Evolutionary conservation across 768 basidiomycete species (phyloP).

Genomic region (Macrolepiota albuminosa): DNA sequence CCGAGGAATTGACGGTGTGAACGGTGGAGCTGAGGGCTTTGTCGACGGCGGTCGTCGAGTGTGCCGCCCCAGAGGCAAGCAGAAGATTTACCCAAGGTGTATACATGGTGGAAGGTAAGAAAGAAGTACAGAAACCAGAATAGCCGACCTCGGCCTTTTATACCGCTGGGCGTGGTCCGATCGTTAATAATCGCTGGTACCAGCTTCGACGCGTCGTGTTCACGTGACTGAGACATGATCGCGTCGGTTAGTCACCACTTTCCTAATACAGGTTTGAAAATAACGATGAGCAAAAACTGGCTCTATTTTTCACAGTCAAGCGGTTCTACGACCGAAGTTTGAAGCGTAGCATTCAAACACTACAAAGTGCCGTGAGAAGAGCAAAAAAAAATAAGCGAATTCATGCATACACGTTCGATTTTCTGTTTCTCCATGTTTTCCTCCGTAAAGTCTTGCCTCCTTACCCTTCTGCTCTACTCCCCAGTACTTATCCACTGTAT

Average conservation of each 20-base stretch:
- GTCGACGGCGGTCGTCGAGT: background rate
- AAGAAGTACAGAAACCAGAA: background rate
- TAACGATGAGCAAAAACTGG: too few species aligned
- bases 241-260: background rate
- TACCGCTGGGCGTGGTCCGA: background rate
- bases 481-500: constrained; percentile 9
- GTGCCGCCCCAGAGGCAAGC: background rate
- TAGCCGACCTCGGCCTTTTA: background rate
- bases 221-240: background rate
- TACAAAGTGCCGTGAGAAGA: background rate
- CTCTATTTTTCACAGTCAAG: too few species aligned
- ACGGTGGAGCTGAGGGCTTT: background rate
- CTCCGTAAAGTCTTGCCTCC: background rate
- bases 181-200: background rate
- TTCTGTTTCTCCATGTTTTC: background rate
- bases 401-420: too few species aligned
- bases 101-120: background rate
- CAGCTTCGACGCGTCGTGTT: background rate
- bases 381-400: background rate
- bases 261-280: too few species aligned
- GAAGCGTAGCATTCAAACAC: background rate
- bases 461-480: background rate
- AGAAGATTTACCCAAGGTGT: background rate
- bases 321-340: too few species aligned
- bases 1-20: background rate